Evolutionary conservation across 352 stramenopile species (phyloP).

Genomic region (Phytophthora ramorum): DNA sequence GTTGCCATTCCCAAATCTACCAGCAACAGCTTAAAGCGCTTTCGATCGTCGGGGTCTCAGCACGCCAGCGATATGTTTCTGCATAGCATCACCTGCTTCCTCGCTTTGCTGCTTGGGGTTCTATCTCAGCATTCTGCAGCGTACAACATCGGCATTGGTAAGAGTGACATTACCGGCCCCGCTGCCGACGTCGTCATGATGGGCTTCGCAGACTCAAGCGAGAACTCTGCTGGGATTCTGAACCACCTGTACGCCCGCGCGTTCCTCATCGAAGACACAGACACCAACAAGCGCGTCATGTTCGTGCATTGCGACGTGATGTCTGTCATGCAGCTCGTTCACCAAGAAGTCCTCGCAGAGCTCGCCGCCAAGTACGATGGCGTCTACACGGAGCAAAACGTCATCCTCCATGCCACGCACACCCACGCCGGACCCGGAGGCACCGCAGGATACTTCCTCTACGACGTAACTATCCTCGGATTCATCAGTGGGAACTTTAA

Average conservation of each 20-base stretch:
- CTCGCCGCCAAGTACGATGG: not conserved
- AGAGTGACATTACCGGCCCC: not conserved
- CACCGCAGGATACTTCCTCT: slow-evolving; percentile 79
- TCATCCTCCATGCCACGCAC: slow-evolving; percentile 80
- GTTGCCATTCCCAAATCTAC: too few relatives aligned
- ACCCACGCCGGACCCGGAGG: slow-evolving; percentile 80
- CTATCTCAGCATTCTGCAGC: not conserved
- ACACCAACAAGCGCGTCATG: not conserved
- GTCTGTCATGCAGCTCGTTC: slow-evolving; percentile 2
- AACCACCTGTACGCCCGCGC: not conserved
- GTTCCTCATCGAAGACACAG: not conserved
- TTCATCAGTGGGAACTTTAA: slow-evolving; percentile 70
- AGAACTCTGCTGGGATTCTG: not conserved
- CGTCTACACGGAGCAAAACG: slow-evolving; percentile 65
- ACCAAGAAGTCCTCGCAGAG: slow-evolving; percentile 1
- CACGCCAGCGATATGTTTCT: too few relatives aligned
- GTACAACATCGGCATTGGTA: not conserved
- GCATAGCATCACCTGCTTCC: too few relatives aligned
- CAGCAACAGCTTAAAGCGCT: too few relatives aligned
- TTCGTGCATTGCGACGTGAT: not conserved
- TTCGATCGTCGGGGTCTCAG: too few relatives aligned
- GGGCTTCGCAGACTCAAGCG: not conserved
- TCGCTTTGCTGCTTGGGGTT: too few relatives aligned
- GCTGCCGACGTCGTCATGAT: slow-evolving; percentile 1
- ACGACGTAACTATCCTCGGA: slow-evolving; percentile 52